Percentiles rank a stretch among this genome's conserved stretches.
phyloP scores from a whole-genome alignment of 805 yeast species.

The Wickerhamia fluorescens region DNA sequence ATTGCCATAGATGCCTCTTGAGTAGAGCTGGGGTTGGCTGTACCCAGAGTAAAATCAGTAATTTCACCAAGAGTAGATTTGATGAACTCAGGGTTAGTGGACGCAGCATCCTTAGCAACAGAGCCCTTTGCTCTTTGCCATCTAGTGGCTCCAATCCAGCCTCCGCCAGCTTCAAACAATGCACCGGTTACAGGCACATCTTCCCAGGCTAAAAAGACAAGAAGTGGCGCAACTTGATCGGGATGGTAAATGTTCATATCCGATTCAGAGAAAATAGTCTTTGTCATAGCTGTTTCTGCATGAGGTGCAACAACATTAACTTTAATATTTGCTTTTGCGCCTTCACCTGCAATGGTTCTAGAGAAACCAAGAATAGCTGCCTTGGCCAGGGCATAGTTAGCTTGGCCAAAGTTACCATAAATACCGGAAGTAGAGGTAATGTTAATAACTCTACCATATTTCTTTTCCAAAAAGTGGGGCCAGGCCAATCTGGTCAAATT shows the following conservation, averaged over 20 bases:
- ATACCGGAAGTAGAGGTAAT: slow-evolving; percentile 95
- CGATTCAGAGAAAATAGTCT: slow-evolving; percentile 70
- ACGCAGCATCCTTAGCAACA: slow-evolving; percentile 46
- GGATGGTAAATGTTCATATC: slow-evolving; percentile 84
- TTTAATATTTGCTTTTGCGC: slow-evolving; percentile 66
- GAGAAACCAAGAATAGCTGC: slow-evolving; percentile 82
- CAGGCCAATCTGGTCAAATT: slow-evolving; percentile 82
- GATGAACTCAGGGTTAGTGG: slow-evolving; percentile 66
- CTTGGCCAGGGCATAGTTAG: slow-evolving; percentile 93
- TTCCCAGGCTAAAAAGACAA: slow-evolving; percentile 73
- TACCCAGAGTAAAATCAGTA: slow-evolving; percentile 50
- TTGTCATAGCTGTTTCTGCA: slow-evolving; percentile 97
- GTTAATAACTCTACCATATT: slow-evolving; percentile 76
- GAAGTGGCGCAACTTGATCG: slow-evolving; percentile 82
- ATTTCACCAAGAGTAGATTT: slow-evolving; percentile 61
- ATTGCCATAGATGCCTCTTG: slow-evolving; percentile 79
- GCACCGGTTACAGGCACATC: slow-evolving; percentile 69
- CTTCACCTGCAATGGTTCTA: slow-evolving; percentile 84
- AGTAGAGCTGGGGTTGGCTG: slow-evolving; percentile 52
- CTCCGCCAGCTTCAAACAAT: slow-evolving; percentile 89
- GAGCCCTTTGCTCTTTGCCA: slow-evolving; percentile 92
- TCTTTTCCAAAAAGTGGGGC: slow-evolving; percentile 79
- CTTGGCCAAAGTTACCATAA: slow-evolving; percentile 96
- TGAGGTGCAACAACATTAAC: slow-evolving; percentile 91
- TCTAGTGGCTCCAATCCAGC: slow-evolving; percentile 92